Conservation (phyloP, 2,329 filamentous ascomycete genomes). For the Fusarium pininemorale region DNA sequence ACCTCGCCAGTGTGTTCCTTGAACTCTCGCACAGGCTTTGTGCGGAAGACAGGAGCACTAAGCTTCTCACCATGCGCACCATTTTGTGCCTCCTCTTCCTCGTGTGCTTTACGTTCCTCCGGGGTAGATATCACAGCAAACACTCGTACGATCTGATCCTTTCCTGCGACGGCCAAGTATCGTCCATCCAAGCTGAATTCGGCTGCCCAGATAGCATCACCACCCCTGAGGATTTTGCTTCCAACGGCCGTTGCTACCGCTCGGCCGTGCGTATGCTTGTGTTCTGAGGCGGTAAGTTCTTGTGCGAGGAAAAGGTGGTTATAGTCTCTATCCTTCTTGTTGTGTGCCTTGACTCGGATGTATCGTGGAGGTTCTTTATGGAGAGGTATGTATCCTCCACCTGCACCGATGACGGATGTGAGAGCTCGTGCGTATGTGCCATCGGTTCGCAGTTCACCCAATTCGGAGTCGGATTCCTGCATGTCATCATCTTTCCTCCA, state of each 20-base stretch:
- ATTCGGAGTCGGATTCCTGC: slow-evolving; percentile 74
- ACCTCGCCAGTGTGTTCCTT: slow-evolving; percentile 85
- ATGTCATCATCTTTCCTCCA: slow-evolving; percentile 76
- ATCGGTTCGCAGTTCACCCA: slow-evolving; percentile 74
- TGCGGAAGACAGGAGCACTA: slow-evolving; percentile 89
- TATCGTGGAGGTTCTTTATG: slow-evolving; percentile 92
- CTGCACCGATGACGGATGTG: slow-evolving; percentile 75
- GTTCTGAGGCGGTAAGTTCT: slow-evolving; percentile 75
- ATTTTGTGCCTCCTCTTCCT: slow-evolving; percentile 64
- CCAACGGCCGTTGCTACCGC: slow-evolving; percentile 50
- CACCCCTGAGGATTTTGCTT: slow-evolving; percentile 54
- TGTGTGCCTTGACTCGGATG: slow-evolving; percentile 82
- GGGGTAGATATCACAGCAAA: slow-evolving; percentile 87
- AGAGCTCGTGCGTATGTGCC: slow-evolving; percentile 87
- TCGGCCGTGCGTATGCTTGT: slow-evolving; percentile 42
- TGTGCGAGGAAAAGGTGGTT: slow-evolving; percentile 91
- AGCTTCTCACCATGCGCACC: slow-evolving; percentile 65
- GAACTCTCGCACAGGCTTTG: slow-evolving; percentile 81
- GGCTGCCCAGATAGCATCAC: slow-evolving; percentile 86
- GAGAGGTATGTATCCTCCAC: slow-evolving; percentile 79
- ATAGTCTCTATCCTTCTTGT: slow-evolving; percentile 85
- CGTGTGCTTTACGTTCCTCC: slow-evolving; percentile 79
- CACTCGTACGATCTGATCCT: slow-evolving; percentile 84
- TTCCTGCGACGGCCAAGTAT: slow-evolving; percentile 91
- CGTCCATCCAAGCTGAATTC: slow-evolving; percentile 93